Evolutionary conservation across 2,329 filamentous ascomycete genomes (phyloP).

Genomic region (Aspergillus versicolor): DNA sequence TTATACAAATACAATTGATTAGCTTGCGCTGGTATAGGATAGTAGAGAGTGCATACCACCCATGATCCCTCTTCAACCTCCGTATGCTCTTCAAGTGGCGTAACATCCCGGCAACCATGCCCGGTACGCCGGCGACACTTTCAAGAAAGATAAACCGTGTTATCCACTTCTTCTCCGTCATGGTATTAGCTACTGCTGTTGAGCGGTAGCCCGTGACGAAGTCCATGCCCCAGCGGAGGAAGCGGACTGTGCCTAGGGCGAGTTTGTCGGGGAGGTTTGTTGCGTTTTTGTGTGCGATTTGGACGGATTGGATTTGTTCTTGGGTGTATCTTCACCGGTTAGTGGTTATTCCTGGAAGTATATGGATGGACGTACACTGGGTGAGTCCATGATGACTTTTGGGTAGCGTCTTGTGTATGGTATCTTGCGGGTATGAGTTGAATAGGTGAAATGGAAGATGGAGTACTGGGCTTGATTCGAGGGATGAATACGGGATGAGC

Average conservation of each 20-base stretch:
- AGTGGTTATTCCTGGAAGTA: too few species aligned
- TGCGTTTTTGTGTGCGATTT: slow-evolving; percentile 73
- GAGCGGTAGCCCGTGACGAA: slow-evolving; percentile 70
- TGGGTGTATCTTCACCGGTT: slow-evolving; percentile 64
- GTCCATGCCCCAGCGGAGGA: slow-evolving; percentile 79
- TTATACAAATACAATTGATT: too few species aligned
- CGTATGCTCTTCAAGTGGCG: slow-evolving; percentile 82
- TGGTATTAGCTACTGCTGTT: slow-evolving; percentile 51
- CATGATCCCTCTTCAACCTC: slow-evolving; percentile 86
- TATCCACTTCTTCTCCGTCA: slow-evolving; percentile 87
- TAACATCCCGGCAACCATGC: slow-evolving; percentile 95
- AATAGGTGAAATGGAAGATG: too few species aligned
- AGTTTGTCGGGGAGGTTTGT: slow-evolving; percentile 72
- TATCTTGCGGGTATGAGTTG: too few species aligned
- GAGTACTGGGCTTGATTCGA: too few species aligned
- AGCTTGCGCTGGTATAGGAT: too few species aligned
- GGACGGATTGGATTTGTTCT: slow-evolving; percentile 72
- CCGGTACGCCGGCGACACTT: slow-evolving; percentile 89
- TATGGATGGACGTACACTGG: slow-evolving; percentile 57
- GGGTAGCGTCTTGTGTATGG: too few species aligned
- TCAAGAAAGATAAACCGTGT: slow-evolving; percentile 90
- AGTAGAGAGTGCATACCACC: slow-evolving; percentile 56
- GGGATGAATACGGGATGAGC: too few species aligned
- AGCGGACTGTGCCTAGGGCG: slow-evolving; percentile 73
- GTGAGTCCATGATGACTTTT: slow-evolving; percentile 57